These are phyloP conservation scores for Candida glucosophila DNA, from an alignment of 1,139 yeast genomes.

Conservation along the genomic window DNA sequence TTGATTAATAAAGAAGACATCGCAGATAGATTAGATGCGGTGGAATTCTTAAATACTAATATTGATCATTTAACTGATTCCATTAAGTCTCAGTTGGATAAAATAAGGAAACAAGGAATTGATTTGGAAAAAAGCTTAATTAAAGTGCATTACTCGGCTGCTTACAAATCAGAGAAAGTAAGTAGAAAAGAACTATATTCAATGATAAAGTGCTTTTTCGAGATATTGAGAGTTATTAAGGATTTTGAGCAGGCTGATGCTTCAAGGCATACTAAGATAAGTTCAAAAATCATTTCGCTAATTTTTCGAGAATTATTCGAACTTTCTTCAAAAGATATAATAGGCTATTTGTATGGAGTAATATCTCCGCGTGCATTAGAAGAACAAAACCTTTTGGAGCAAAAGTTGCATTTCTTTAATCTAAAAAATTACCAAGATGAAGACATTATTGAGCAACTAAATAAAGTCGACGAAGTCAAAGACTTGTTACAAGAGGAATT, in stretches of 20 bases:
- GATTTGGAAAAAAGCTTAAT: constrained; percentile 66
- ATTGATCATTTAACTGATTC: constrained; percentile 46
- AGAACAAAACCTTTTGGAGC: constrained; percentile 35
- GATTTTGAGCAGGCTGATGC: constrained; percentile 12
- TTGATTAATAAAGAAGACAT: constrained; percentile 46
- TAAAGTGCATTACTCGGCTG: constrained; percentile 53
- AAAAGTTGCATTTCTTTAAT: constrained; percentile 48
- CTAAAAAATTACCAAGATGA: constrained; percentile 30
- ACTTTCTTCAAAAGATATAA: constrained; percentile 10
- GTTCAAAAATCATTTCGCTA: constrained; percentile 17
- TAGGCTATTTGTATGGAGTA: constrained; percentile 35
- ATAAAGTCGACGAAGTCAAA: constrained; percentile 38
- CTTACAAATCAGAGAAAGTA: constrained; percentile 32
- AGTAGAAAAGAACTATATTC: constrained; percentile 59
- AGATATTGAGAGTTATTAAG: constrained; percentile 21
- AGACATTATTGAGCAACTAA: constrained; percentile 28
- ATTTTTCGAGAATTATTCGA: constrained; percentile 15
- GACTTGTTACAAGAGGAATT: constrained; percentile 43
- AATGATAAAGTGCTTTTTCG: constrained; percentile 44
- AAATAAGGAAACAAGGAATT: constrained; percentile 16
- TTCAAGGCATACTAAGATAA: constrained; percentile 5
- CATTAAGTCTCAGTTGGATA: constrained; percentile 33
- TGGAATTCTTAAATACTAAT: constrained; percentile 45
- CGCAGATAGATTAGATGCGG: constrained; percentile 52
- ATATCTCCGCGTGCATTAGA: constrained; percentile 55